A percentile compares a stretch with the other conserved stretches of the same genome.
These are phyloP conservation scores for Jaltomata sinuosa DNA, from an alignment of 257 asterid genomes.

Conservation along the genomic window DNA sequence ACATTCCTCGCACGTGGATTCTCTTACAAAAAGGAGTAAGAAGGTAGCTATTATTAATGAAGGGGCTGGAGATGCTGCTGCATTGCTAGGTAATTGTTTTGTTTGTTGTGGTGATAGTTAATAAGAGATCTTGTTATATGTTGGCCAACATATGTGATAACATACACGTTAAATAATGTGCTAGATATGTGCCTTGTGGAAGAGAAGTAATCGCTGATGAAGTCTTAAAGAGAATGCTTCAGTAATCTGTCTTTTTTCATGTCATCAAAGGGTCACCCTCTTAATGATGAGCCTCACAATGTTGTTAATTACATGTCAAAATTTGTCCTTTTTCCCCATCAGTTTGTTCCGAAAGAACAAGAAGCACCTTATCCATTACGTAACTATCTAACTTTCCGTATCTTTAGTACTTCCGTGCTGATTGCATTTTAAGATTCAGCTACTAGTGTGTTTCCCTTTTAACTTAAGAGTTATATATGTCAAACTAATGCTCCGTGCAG, in stretches of 20 bases:
- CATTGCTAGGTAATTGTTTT: constrained; percentile 48
- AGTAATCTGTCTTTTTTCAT: not conserved
- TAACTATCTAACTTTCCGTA: not conserved
- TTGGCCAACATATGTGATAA: not conserved
- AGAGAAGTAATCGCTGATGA: not conserved
- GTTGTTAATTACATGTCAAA: not conserved
- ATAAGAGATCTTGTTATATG: not conserved
- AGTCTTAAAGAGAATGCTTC: not conserved
- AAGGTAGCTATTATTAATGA: constrained; percentile 62
- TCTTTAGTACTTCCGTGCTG: not conserved
- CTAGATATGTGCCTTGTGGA: not conserved
- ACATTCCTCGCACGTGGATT: constrained; percentile 8
- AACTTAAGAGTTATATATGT: not conserved
- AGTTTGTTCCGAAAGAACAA: not conserved
- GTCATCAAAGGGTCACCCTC: not conserved
- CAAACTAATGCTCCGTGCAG: constrained; percentile 17
- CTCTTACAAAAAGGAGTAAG: constrained; percentile 15
- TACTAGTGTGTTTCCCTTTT: not conserved
- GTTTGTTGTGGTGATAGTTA: not conserved
- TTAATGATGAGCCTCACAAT: not conserved
- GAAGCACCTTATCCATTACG: not conserved
- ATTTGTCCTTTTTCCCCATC: not conserved
- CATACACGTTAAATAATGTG: not conserved
- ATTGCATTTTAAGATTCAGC: not conserved
- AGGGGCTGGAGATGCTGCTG: constrained; percentile 88